phyloP scores from a whole-genome alignment of 2,329 filamentous ascomycete genomes.

The Parafenestella ontariensis region DNA sequence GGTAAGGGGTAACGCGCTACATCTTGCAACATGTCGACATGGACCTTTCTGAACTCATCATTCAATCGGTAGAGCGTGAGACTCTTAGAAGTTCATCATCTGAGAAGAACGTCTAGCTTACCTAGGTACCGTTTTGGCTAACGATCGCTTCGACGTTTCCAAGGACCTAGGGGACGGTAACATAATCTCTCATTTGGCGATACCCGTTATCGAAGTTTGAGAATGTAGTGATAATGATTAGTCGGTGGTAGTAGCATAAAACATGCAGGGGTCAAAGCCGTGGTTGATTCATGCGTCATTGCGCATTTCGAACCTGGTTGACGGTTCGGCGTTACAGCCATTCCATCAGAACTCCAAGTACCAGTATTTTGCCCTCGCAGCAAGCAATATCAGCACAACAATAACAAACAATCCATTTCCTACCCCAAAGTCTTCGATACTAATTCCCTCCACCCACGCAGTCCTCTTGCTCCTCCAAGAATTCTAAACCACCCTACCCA shows the following conservation, averaged over 20 bases:
- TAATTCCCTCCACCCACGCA: background rate
- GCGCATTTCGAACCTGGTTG: constrained; percentile 1
- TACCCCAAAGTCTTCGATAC: background rate
- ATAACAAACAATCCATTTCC: background rate
- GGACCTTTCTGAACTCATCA: no score
- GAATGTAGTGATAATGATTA: constrained; percentile 1
- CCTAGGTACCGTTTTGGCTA: no score
- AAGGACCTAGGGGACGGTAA: constrained; percentile 3
- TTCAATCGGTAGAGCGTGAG: constrained; percentile 53
- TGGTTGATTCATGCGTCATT: constrained; percentile 17
- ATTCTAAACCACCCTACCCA: background rate
- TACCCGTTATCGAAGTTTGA: constrained; percentile 9
- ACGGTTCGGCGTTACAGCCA: no score
- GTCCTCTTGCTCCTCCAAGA: background rate
- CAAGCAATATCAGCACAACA: background rate
- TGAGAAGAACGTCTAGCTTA: constrained; percentile 24
- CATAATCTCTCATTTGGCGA: constrained; percentile 9
- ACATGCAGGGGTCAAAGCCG: constrained; percentile 10
- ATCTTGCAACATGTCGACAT: background rate
- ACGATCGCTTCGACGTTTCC: background rate
- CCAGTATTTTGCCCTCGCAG: background rate
- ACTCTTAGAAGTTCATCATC: constrained; percentile 41
- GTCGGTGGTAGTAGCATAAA: constrained; percentile 1
- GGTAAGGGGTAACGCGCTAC: no score
- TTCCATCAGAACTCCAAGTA: background rate